A percentile compares a stretch with the other conserved stretches of the same genome.
Conservation (phyloP, 371 early-diverging fungal genomes). For the Apophysomyces sp. region DNA sequence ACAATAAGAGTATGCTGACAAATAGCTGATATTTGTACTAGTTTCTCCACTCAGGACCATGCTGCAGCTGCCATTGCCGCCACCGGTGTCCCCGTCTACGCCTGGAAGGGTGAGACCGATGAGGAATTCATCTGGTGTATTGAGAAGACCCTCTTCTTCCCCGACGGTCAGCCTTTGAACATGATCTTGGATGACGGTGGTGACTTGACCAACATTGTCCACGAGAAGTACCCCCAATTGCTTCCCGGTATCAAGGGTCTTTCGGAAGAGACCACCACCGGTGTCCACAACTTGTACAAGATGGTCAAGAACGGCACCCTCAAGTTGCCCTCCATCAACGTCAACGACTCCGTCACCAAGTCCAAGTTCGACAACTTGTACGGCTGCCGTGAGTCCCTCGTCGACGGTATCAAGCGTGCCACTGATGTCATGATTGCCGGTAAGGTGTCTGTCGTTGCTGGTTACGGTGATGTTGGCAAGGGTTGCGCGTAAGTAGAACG, state of each 20-base stretch:
- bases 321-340: slow-evolving; percentile 97
- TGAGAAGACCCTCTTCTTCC: slow-evolving; percentile 93
- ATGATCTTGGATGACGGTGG: slow-evolving; percentile 99
- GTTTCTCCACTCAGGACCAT: slow-evolving; percentile 97
- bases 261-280: slow-evolving; percentile 99
- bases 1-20: background rate
- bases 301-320: slow-evolving; percentile 91
- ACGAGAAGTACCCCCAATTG: slow-evolving; percentile 91
- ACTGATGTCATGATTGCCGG: slow-evolving; percentile 99
- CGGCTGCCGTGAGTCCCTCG: slow-evolving; percentile 98
- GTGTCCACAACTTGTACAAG: slow-evolving; percentile 97
- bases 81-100: slow-evolving; percentile 78
- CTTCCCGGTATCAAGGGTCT: slow-evolving; percentile 80
- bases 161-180: slow-evolving; percentile 91
- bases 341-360: slow-evolving; percentile 99
- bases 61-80: slow-evolving; percentile 83
- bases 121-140: slow-evolving; percentile 98
- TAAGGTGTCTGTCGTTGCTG: slow-evolving; percentile 96
- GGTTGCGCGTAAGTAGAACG: slow-evolving; percentile 74
- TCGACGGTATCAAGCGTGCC: slow-evolving; percentile 99
- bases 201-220: slow-evolving; percentile 93
- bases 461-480: slow-evolving; percentile 99
- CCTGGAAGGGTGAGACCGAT: slow-evolving; percentile 96
- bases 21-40: background rate
- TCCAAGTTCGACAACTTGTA: slow-evolving; percentile 99